Base-by-base conservation (phyloP, 164 flowering plant species). In the Tetracentron sinense region DNA sequence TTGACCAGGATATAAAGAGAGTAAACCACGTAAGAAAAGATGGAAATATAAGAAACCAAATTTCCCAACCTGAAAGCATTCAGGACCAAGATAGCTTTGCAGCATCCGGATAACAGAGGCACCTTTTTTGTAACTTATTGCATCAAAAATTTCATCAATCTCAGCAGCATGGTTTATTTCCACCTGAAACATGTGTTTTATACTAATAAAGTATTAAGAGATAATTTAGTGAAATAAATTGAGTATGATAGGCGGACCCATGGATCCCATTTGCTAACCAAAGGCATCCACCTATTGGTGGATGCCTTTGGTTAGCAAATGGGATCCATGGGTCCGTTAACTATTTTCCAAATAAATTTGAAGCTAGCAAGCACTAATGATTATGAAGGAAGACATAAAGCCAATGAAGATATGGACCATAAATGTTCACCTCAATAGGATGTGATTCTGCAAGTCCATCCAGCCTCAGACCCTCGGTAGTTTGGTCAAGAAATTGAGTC, bases 61-160 rank as follows among this genome's bases (percentile, higher is more conserved):
- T 12, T 28, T 15, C 53, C 75, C 16, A 62, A 91, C 99, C 93
- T 95, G 99, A 76, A 95, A 92, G 62, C 56, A 10, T 56, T 90
- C 94, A 29, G 97, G 72, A 61, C 99, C 97, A 59, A 95, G 89
- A 78, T 88, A 95, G 78, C 86, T 90, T 71, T 92, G 96, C 38
- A 92, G 81, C 99, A 95, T 95, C 35, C 96, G 77, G 57, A 95
- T 92, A 53, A 95, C 77, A 73, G 97, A 88, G 31, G 99, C 97
- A 60, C 99, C 99, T 74, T 95, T 95, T 56, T 70, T 72, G 52
- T 95, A 95, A 74, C 97, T 92, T 55, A 95, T 90, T 26, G 90
- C 90, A 81, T 95, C 97, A 82, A 95, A 95, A 35, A 95, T 92
- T 72, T 92, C 97, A 84, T 89, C 94, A 63, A 92, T 82, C 75